Evolutionary conservation across 1,284 basidiomycete species (phyloP), one percentile per base, ranked within the genome.

Genomic region (Ganoderma meredithae): DNA sequence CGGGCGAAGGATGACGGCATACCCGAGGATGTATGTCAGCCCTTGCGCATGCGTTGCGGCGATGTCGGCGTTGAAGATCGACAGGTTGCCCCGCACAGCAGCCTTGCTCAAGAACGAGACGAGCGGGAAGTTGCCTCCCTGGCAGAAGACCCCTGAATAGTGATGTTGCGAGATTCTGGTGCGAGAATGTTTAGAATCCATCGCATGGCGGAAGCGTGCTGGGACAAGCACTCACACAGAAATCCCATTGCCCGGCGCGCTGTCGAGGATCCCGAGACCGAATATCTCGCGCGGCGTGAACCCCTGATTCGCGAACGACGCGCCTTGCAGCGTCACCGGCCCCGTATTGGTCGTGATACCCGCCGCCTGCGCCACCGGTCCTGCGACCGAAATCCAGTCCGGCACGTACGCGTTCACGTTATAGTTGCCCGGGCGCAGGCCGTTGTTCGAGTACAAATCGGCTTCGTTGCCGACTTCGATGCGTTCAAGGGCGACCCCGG

Each of bases 51-150:
- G 79, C 8, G 85, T 83, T 17, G 83, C 84, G 7, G 78, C 73
- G 47, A 90, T 86, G 75, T 91, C 89, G 3, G 82, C 79, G 17
- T 74, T 73, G 73, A 86, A 90, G 12, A 76, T 65, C 0, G 85
- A 82, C 36, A 91, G 75, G 71, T 91, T 92, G 61, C 84, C 78
- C 27, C 90, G 84, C 40, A 92, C 86, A 44, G 82, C 81, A 9
- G 81, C 74, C 75, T 91, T 91, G 65, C 82, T 84, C 87, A 91
- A 90, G 64, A 92, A 80, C 69, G 88, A 86, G 69, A 86, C 83
- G 22, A 90, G 76, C 44, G 85, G 73, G 40, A 83, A 83, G 60
- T 81, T 81, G 64, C 77, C 83, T n/a, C 87, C 90, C 27, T 78
- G 72, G 72, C 87, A 87, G 76, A 88, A 90, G 12, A 83, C 81